A percentile compares a stretch with the other conserved stretches of the same genome.
Evolutionary conservation across 2,329 filamentous ascomycete genomes (phyloP).

Genomic region (Neofusicoccum sp.): DNA sequence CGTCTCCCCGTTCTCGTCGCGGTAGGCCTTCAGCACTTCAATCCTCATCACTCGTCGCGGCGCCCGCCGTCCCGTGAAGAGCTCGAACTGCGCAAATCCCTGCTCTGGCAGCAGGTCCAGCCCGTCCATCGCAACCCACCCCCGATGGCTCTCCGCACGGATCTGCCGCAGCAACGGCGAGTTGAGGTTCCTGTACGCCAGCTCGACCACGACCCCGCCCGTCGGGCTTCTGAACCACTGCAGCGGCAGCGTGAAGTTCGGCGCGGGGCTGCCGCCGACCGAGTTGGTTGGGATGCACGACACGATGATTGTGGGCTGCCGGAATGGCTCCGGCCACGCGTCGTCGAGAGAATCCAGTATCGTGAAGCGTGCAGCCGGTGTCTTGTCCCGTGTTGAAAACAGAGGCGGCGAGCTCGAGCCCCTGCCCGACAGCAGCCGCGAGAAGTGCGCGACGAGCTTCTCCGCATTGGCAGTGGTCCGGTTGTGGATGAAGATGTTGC

Average conservation of each 20-base stretch:
- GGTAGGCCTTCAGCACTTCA: slow-evolving; percentile 48
- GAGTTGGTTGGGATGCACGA: slow-evolving; percentile 73
- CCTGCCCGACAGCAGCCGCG: slow-evolving; percentile 27
- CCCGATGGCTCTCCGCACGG: slow-evolving; percentile 55
- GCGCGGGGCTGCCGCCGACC: slow-evolving; percentile 61
- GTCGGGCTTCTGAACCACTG: slow-evolving; percentile 71
- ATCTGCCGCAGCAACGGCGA: slow-evolving; percentile 71
- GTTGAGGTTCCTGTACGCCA: slow-evolving; percentile 69
- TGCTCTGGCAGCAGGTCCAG: slow-evolving; percentile 75
- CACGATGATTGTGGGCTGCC: slow-evolving; percentile 69
- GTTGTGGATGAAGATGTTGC: slow-evolving; percentile 73
- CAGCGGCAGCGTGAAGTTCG: slow-evolving; percentile 67
- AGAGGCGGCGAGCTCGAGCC: slow-evolving; percentile 21
- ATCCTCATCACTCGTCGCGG: slow-evolving; percentile 69
- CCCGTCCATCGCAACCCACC: slow-evolving; percentile 75
- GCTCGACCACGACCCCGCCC: slow-evolving; percentile 72
- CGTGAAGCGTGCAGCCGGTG: slow-evolving; percentile 47
- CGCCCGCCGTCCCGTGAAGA: slow-evolving; percentile 72
- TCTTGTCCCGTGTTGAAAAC: background rate
- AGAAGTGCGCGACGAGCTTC: slow-evolving; percentile 68
- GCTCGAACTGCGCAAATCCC: slow-evolving; percentile 77
- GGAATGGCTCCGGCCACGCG: slow-evolving; percentile 63
- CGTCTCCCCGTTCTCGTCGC: slow-evolving; percentile 6
- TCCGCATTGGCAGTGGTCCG: slow-evolving; percentile 66
- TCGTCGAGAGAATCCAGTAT: slow-evolving; percentile 60